Percentiles rank a stretch among this genome's conserved stretches.
These are phyloP conservation scores for Suhomyces yuchorum DNA, from an alignment of 1,139 yeast genomes.

Conservation along the genomic window DNA sequence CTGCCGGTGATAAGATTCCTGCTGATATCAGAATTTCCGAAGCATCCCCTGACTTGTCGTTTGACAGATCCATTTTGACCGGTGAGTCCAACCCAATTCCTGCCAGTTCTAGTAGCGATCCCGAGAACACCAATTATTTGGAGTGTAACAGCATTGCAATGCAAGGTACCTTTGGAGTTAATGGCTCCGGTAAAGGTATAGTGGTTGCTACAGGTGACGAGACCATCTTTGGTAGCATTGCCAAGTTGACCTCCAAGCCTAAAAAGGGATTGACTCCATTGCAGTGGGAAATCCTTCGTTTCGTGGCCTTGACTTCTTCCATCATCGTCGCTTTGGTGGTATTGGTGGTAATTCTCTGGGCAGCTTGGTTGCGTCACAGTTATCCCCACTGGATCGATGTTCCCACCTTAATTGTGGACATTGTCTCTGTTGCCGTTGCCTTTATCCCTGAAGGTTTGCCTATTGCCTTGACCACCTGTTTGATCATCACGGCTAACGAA, in stretches of 20 bases:
- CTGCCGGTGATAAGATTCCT: conserved; percentile 33
- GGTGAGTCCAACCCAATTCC: conserved; percentile 38
- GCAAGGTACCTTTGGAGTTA: conserved; percentile 48
- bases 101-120: conserved; percentile 23
- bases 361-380: conserved; percentile 37
- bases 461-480: conserved; percentile 37
- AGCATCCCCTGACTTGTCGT: conserved; percentile 29
- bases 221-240: conserved; percentile 37
- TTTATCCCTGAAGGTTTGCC: conserved; percentile 43
- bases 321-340: conserved; percentile 29
- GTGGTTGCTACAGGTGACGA: conserved; percentile 36
- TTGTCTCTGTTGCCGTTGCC: conserved; percentile 37
- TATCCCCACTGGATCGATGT: conserved; percentile 39
- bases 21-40: conserved; percentile 36
- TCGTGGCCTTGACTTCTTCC: conserved; percentile 25
- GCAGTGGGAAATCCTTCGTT: conserved; percentile 34
- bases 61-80: conserved; percentile 39
- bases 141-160: conserved; percentile 45
- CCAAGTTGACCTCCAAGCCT: conserved; percentile 34
- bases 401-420: conserved; percentile 34
- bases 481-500: conserved; percentile 32
- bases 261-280: conserved; percentile 35
- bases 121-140: conserved; percentile 39
- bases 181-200: conserved; percentile 35
- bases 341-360: conserved; percentile 43